Evolutionary conservation across 2,329 filamentous ascomycete species (phyloP).

Genomic region (Ploettnerulaceae sp.): DNA sequence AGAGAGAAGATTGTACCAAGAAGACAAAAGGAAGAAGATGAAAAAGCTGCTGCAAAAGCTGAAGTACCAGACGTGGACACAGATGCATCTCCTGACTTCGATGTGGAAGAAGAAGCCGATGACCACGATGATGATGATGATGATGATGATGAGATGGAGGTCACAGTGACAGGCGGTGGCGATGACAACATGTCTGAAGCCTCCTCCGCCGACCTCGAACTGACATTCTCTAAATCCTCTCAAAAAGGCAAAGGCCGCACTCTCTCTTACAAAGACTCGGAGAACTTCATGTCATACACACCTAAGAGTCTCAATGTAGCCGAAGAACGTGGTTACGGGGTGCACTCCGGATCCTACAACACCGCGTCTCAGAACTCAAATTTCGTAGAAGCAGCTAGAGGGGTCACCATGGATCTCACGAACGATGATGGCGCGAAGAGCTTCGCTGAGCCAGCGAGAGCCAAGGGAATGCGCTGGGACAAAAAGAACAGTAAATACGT

Average conservation of each 20-base stretch:
- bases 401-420: conserved; percentile 84
- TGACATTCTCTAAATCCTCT: conserved; percentile 61
- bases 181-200: conserved; percentile 52
- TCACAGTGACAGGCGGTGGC: conserved; percentile 32
- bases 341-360: conserved; percentile 68
- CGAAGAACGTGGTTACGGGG: conserved; percentile 89
- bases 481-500: conserved; percentile 97
- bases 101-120: conserved; percentile 13
- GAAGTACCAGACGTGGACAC: conserved; percentile 31
- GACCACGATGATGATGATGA: conserved; percentile 35
- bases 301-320: conserved; percentile 74
- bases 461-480: conserved; percentile 85
- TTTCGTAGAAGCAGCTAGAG: conserved; percentile 84
- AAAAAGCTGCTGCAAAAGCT: conserved; percentile 36
- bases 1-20: conserved; percentile 63
- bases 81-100: conserved; percentile 20
- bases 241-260: conserved; percentile 50
- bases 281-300: conserved; percentile 95
- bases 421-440: conserved; percentile 79
- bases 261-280: conserved; percentile 72
- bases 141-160: conserved; percentile 37
- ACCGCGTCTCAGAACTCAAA: conserved; percentile 51
- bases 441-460: conserved; percentile 71
- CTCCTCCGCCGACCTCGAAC: conserved; percentile 58
- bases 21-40: conserved; percentile 38